Percentiles rank a stretch among this genome's conserved stretches.
These are phyloP conservation scores for Salix caprea DNA, from an alignment of 345 rosid genomes.

Conservation along the genomic window DNA sequence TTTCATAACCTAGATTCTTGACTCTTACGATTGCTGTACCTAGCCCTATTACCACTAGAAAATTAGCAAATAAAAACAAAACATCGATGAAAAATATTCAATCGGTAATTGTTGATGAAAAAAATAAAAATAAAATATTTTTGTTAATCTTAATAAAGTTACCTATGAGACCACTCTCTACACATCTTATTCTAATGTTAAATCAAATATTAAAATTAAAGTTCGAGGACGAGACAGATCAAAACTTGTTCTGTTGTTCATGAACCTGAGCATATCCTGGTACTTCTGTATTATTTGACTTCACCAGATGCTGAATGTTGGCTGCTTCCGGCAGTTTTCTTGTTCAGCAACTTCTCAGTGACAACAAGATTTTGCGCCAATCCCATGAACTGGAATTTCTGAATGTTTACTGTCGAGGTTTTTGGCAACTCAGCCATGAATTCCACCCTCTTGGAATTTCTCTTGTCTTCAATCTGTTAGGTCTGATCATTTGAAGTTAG, in stretches of 20 bases:
- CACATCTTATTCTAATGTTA: neutral
- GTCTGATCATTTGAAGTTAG: neutral
- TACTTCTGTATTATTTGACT: slow-evolving; percentile 4
- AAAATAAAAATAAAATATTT: no score
- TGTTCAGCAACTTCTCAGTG: no score
- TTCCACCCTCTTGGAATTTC: slow-evolving; percentile 38
- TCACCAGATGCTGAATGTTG: neutral
- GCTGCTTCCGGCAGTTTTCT: neutral
- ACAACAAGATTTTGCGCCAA: slow-evolving; percentile 24
- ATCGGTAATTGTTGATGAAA: no score
- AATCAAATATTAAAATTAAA: neutral
- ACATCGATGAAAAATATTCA: no score
- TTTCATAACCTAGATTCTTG: no score
- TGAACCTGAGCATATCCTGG: neutral
- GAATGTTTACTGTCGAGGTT: slow-evolving; percentile 37
- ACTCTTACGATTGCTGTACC: no score
- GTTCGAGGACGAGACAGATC: slow-evolving; percentile 36
- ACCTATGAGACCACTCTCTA: neutral
- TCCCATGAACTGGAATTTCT: slow-evolving; percentile 30
- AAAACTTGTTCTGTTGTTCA: slow-evolving; percentile 7
- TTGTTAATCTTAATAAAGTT: neutral
- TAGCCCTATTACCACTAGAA: no score
- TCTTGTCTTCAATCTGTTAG: no score
- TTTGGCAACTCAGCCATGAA: slow-evolving; percentile 35
- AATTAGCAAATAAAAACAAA: no score